These are phyloP conservation scores for Trypanosoma melophagium DNA, from an alignment of 208 protist genomes.

Conservation along the genomic window DNA sequence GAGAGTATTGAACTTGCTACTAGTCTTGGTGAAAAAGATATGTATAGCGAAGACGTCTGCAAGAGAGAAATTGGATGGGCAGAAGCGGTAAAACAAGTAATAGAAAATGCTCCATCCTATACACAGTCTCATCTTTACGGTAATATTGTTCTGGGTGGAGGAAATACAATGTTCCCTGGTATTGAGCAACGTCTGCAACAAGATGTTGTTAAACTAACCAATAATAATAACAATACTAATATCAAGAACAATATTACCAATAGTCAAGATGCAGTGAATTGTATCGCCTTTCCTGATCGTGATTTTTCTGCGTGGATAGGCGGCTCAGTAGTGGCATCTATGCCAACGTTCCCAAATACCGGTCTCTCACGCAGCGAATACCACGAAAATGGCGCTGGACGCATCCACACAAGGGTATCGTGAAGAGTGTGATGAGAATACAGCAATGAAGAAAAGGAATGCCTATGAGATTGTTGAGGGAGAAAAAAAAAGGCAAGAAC, in stretches of 20 bases:
- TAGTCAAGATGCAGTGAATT: constrained; percentile 18
- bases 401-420: constrained; percentile 55
- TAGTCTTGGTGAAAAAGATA: not conserved
- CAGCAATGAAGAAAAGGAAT: constrained; percentile 5
- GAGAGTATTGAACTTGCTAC: constrained; percentile 30
- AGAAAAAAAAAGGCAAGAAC: constrained; percentile 19
- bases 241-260: not conserved
- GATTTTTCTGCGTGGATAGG: constrained; percentile 83
- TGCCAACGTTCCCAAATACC: constrained; percentile 56
- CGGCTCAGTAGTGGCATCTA: constrained; percentile 80
- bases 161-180: constrained; percentile 84
- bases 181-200: constrained; percentile 78
- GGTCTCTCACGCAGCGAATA: constrained; percentile 85
- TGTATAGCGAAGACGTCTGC: constrained; percentile 24
- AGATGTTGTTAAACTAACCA: constrained; percentile 42
- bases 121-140: constrained; percentile 59
- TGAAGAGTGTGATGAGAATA: not conserved
- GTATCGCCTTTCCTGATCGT: constrained; percentile 77
- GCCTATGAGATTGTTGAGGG: constrained; percentile 27
- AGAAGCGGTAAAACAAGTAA: constrained; percentile 52
- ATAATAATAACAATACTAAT: not conserved
- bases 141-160: constrained; percentile 94
- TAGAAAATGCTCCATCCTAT: constrained; percentile 37
- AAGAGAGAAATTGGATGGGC: constrained; percentile 42
- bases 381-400: constrained; percentile 63